Evolutionary conservation across 306 rosid species (phyloP).

Genomic region (Vigna reflexopilosa): DNA sequence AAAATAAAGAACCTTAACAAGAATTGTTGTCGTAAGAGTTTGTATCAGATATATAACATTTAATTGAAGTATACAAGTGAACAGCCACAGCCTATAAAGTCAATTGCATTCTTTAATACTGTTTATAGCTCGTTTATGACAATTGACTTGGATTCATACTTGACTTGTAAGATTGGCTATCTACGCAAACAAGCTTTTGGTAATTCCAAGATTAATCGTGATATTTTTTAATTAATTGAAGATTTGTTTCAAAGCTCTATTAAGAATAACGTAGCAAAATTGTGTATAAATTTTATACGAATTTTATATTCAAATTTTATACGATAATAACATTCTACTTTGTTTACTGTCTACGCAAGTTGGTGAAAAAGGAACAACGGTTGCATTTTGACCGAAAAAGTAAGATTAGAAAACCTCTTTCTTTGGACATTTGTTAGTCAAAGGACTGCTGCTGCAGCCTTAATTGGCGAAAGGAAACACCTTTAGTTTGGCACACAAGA

Average conservation of each 20-base stretch:
- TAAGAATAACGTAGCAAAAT: neutral
- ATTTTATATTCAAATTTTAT: neutral
- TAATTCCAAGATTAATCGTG: neutral
- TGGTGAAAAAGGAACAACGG: neutral
- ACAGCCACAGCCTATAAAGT: neutral
- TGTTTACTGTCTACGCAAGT: neutral
- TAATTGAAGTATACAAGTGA: neutral
- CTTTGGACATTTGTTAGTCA: neutral
- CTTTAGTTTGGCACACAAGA: neutral
- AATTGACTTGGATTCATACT: too few relatives aligned
- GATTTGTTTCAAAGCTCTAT: neutral
- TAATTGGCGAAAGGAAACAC: neutral
- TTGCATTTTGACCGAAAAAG: neutral
- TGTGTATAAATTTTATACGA: neutral
- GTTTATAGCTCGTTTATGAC: neutral
- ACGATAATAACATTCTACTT: neutral
- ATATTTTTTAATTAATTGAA: neutral
- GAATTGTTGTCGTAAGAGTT: neutral
- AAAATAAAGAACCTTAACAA: neutral
- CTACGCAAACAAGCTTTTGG: neutral
- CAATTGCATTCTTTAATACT: neutral
- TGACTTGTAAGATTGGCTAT: neutral
- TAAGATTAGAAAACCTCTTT: neutral
- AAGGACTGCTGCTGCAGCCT: neutral
- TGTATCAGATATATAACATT: neutral